Conservation (phyloP, 768 basidiomycete genomes). For the Sistotremastrum niveocremeum region DNA sequence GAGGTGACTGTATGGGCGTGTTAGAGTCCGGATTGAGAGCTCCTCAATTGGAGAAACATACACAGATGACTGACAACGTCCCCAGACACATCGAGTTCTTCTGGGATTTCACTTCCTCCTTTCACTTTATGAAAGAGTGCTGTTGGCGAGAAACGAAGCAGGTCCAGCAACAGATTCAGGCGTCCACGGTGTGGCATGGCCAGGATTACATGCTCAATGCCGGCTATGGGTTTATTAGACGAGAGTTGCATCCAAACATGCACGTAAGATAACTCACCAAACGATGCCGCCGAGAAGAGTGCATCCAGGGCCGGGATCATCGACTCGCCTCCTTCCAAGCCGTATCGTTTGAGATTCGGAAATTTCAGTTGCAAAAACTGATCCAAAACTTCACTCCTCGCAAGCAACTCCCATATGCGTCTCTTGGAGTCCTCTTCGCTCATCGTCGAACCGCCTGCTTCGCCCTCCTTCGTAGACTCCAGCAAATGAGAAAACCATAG, state of each 20-base stretch:
- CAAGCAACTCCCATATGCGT: slow-evolving; percentile 55
- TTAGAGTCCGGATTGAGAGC: neutral
- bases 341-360: slow-evolving; percentile 79
- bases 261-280: slow-evolving; percentile 23
- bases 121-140: slow-evolving; percentile 81
- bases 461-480: slow-evolving; percentile 31
- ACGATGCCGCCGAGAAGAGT: slow-evolving; percentile 54
- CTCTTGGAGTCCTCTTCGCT: slow-evolving; percentile 24
- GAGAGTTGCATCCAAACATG: neutral
- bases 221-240: slow-evolving; percentile 23
- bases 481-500: slow-evolving; percentile 82
- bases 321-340: slow-evolving; percentile 85
- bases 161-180: slow-evolving; percentile 70
- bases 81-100: slow-evolving; percentile 53
- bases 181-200: slow-evolving; percentile 86
- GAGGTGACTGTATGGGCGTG: slow-evolving; percentile 37
- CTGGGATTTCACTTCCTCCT: slow-evolving; percentile 59
- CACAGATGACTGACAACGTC: slow-evolving; percentile 83
- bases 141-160: slow-evolving; percentile 52
- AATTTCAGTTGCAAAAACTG: slow-evolving; percentile 79
- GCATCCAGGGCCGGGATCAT: slow-evolving; percentile 83
- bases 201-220: slow-evolving; percentile 57
- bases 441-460: slow-evolving; percentile 6
- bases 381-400: slow-evolving; percentile 70
- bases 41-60: slow-evolving; percentile 16